phyloP scores from a whole-genome alignment of 108 stramenopile species.

The Mediolabrus comicus region DNA sequence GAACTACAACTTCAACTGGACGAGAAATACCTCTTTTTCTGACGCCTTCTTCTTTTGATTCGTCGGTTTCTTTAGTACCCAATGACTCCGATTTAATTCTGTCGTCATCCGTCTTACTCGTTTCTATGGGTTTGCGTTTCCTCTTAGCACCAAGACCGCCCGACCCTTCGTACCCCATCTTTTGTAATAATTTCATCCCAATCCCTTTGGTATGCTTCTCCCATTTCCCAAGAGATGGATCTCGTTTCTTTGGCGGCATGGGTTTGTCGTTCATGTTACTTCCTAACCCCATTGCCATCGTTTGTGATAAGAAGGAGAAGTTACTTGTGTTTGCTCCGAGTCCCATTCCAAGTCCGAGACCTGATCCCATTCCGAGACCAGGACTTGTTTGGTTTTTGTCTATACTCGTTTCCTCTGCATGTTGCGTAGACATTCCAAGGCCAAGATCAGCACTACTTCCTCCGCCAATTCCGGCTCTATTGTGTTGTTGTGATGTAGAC shows the following conservation, averaged over 20 bases:
- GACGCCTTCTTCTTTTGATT: conserved; percentile 12
- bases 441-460: neutral
- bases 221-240: conserved; percentile 54
- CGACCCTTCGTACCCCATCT: conserved; percentile 89
- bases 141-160: conserved; percentile 84
- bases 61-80: neutral
- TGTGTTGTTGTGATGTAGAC: neutral
- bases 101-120: conserved; percentile 8
- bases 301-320: neutral
- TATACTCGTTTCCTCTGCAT: neutral
- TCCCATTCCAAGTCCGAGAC: neutral
- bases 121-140: conserved; percentile 8
- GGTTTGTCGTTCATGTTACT: neutral
- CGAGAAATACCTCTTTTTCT: conserved; percentile 71
- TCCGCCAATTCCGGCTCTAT: neutral
- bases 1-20: conserved; percentile 91
- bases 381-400: neutral
- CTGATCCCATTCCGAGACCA: conserved; percentile 3
- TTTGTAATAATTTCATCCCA: conserved; percentile 85
- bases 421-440: neutral
- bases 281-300: neutral
- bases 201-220: conserved; percentile 97
- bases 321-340: neutral
- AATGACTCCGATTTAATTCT: conserved; percentile 1
- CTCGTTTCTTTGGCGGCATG: neutral